These are phyloP conservation scores for Neonectria hederae DNA, from an alignment of 2,329 filamentous ascomycete genomes.

Conservation along the genomic window DNA sequence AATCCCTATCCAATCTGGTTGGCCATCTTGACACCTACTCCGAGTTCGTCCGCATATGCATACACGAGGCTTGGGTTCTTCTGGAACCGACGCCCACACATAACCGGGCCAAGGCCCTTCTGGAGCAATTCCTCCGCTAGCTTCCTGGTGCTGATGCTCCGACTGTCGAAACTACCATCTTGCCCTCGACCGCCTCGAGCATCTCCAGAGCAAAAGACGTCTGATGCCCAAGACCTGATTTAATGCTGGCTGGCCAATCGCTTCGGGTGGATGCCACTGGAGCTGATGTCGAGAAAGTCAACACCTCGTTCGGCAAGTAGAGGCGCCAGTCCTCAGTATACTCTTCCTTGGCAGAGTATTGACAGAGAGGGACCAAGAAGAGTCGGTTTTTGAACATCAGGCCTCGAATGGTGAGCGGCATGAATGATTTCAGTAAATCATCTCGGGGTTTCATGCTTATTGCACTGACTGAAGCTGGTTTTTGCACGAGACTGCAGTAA, in stretches of 20 bases:
- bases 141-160: slow-evolving; percentile 37
- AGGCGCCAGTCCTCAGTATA: slow-evolving; percentile 10
- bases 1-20: slow-evolving; percentile 47
- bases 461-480: slow-evolving; percentile 54
- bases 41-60: slow-evolving; percentile 60
- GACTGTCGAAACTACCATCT: slow-evolving; percentile 64
- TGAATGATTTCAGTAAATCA: slow-evolving; percentile 54
- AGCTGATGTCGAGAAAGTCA: slow-evolving; percentile 75
- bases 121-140: slow-evolving; percentile 55
- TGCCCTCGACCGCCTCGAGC: slow-evolving; percentile 43
- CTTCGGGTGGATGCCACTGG: slow-evolving; percentile 69
- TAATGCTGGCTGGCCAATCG: slow-evolving; percentile 46
- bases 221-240: slow-evolving; percentile 70
- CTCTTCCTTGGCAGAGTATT: slow-evolving; percentile 50
- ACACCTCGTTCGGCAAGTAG: slow-evolving; percentile 61
- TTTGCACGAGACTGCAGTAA: slow-evolving; percentile 59
- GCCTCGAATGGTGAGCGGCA: slow-evolving; percentile 56
- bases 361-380: slow-evolving; percentile 56
- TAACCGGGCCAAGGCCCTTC: slow-evolving; percentile 55
- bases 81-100: slow-evolving; percentile 60
- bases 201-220: slow-evolving; percentile 70
- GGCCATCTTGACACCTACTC: slow-evolving; percentile 53
- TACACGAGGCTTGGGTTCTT: slow-evolving; percentile 63
- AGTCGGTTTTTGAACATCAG: slow-evolving; percentile 56
- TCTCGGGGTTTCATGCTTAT: slow-evolving; percentile 46